Conservation (phyloP, 2,329 filamentous ascomycete genomes). For the Penicillium occitanis region DNA sequence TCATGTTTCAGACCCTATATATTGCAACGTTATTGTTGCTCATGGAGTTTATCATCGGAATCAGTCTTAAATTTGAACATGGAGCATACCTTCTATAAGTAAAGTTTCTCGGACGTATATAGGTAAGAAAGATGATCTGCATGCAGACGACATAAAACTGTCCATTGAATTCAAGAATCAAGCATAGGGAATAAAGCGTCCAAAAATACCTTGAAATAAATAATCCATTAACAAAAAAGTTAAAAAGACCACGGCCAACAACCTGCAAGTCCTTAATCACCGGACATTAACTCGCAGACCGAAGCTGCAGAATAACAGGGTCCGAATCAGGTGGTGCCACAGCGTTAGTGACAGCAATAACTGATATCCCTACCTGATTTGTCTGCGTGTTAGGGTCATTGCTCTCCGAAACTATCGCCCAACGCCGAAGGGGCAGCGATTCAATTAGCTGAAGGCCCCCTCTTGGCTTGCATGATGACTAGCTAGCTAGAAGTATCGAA, state of each 20-base stretch:
- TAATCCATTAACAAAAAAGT: background rate
- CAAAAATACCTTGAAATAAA: background rate
- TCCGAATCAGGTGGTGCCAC: background rate
- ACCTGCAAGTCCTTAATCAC: background rate
- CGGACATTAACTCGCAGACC: conserved; percentile 5
- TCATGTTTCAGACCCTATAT: background rate
- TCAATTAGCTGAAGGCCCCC: background rate
- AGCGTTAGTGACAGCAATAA: background rate
- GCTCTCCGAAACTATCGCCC: background rate
- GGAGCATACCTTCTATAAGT: background rate
- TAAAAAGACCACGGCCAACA: background rate
- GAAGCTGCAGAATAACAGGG: background rate
- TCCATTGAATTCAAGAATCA: background rate
- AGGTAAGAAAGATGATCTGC: background rate
- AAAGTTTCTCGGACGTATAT: background rate
- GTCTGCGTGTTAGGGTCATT: background rate
- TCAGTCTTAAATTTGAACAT: background rate
- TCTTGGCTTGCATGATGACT: background rate
- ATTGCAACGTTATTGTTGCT: background rate
- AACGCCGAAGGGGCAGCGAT: background rate
- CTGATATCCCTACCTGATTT: background rate
- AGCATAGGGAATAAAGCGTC: background rate
- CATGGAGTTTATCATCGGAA: background rate
- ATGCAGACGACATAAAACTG: background rate
- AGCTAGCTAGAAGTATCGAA: background rate